phyloP scores from a whole-genome alignment of 257 asterid genomes.

The Buddleja alternifolia region DNA sequence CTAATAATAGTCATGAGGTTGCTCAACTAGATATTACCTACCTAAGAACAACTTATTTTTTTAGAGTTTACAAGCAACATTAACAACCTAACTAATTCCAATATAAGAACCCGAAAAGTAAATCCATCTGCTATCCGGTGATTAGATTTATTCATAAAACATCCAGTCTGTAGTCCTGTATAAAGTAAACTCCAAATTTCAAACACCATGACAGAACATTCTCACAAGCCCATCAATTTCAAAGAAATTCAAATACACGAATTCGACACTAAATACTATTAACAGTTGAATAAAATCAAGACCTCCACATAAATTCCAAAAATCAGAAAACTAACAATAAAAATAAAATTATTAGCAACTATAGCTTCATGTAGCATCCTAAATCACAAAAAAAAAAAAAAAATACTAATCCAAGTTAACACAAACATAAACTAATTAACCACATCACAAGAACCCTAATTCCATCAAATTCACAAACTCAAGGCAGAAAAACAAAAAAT shows the following conservation, averaged over 20 bases:
- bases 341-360: neutral
- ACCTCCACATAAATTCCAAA: neutral
- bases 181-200: neutral
- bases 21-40: conserved; percentile 23
- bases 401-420: neutral
- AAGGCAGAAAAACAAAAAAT: neutral
- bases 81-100: conserved; percentile 10
- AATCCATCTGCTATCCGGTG: neutral
- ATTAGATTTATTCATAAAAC: conserved; percentile 7
- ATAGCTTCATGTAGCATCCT: neutral
- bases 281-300: neutral
- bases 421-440: conserved; percentile 11
- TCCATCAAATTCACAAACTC: neutral
- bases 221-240: conserved; percentile 1
- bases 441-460: conserved; percentile 20
- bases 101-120: neutral
- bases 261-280: neutral
- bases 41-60: conserved; percentile 5
- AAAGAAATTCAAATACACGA: neutral
- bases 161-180: neutral
- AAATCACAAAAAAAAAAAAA: neutral
- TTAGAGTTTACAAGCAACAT: neutral
- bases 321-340: neutral
- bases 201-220: conserved; percentile 7
- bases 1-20: neutral